A percentile compares a stretch with the other conserved stretches of the same genome.
phyloP scores from a whole-genome alignment of 208 protist species.

The Leishmania turanica region DNA sequence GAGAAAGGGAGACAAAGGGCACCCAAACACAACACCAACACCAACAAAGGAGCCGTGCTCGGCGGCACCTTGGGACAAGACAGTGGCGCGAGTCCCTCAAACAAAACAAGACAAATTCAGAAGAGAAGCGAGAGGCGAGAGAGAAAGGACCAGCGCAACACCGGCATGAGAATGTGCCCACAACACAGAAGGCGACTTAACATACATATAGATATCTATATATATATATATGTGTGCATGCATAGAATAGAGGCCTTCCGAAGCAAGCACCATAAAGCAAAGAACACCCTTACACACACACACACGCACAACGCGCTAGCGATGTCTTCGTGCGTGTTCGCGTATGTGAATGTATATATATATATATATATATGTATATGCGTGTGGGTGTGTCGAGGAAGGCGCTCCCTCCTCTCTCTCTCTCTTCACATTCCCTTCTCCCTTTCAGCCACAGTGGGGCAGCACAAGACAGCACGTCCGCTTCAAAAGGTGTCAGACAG shows the following conservation, averaged over 20 bases:
- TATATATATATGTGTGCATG: no score
- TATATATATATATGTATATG: neutral
- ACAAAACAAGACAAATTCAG: neutral
- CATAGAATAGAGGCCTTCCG: no score
- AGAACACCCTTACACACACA: neutral
- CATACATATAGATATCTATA: no score
- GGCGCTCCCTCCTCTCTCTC: neutral
- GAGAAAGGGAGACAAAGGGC: neutral
- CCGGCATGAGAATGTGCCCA: neutral
- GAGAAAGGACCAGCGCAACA: slow-evolving; percentile 6
- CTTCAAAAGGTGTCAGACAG: slow-evolving; percentile 16
- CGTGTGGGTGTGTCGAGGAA: neutral
- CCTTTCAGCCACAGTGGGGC: neutral
- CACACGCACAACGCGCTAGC: no score
- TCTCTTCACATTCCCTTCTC: neutral
- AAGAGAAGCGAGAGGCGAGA: neutral
- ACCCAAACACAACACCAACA: neutral
- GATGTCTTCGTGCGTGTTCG: neutral
- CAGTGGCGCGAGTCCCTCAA: neutral
- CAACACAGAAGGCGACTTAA: neutral
- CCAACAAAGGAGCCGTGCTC: neutral
- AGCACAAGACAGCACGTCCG: neutral
- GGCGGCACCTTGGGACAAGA: no score
- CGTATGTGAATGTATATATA: no score
- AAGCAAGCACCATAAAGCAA: neutral